phyloP scores from a whole-genome alignment of 2,329 filamentous ascomycete species.

The Ampelomyces quisqualis region DNA sequence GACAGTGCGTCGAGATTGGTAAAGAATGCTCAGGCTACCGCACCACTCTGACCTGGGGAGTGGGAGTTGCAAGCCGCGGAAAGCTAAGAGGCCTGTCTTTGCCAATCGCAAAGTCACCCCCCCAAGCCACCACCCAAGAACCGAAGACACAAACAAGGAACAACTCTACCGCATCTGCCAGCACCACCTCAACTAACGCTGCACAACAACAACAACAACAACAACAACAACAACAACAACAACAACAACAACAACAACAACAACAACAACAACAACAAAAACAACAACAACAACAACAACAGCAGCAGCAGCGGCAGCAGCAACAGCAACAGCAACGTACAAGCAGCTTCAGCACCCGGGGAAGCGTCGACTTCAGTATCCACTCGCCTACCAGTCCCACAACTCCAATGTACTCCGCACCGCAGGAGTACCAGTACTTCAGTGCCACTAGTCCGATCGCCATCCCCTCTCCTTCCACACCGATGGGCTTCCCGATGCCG shows the following conservation, averaged over 20 bases:
- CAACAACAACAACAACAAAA: neutral
- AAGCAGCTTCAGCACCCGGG: constrained; percentile 29
- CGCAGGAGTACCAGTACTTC: constrained; percentile 42
- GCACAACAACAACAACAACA: constrained; percentile 20
- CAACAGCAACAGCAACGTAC: constrained; percentile 23
- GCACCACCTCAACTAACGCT: constrained; percentile 19
- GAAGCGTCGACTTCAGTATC: constrained; percentile 39
- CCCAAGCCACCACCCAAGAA: constrained; percentile 29
- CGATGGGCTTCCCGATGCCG: constrained; percentile 43
- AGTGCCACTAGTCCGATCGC: constrained; percentile 44
- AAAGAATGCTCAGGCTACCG: constrained; percentile 96
- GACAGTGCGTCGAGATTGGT: constrained; percentile 86
- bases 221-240: neutral
- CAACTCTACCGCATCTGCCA: constrained; percentile 24
- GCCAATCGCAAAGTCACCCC: constrained; percentile 55
- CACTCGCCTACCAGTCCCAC: constrained; percentile 40
- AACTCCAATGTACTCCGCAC: constrained; percentile 40
- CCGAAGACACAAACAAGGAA: constrained; percentile 27
- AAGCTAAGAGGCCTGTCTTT: constrained; percentile 89
- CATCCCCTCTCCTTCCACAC: constrained; percentile 41
- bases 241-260: neutral
- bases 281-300: neutral
- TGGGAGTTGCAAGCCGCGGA: constrained; percentile 91
- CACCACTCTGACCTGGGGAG: constrained; percentile 93
- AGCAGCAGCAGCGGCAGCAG: neutral